Conservation (phyloP, 31 red algal genomes). For the Pterothamnion heteromorphum region DNA sequence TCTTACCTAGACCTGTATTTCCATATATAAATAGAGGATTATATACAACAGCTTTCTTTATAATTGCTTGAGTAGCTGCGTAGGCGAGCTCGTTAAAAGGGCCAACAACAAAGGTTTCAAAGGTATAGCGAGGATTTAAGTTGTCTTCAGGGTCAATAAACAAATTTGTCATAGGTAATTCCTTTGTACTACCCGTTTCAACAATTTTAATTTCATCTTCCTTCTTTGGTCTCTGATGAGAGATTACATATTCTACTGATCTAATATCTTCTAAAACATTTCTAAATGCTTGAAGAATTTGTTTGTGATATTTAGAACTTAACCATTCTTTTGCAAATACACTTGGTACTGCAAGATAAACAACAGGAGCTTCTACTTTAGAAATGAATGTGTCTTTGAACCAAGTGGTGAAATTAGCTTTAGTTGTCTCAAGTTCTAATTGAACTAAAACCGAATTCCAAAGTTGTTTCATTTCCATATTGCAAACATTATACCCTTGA, state of each 20-base stretch:
- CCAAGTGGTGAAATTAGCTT: constrained; percentile 17
- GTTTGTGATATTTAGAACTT: background rate
- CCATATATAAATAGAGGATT: constrained; percentile 42
- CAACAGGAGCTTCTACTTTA: constrained; percentile 1
- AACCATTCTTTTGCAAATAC: constrained; percentile 29
- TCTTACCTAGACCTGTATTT: constrained; percentile 36
- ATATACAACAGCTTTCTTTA: background rate
- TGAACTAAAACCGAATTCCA: background rate
- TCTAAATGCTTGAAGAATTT: background rate
- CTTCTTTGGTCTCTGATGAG: background rate
- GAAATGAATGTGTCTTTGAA: constrained; percentile 17
- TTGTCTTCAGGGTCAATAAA: background rate
- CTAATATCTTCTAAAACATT: background rate
- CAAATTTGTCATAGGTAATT: background rate
- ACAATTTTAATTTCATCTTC: background rate
- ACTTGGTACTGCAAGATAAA: background rate
- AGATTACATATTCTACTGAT: background rate
- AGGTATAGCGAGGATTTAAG: constrained; percentile 23
- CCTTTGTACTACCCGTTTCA: background rate
- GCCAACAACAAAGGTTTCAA: constrained; percentile 34
- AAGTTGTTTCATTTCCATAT: constrained; percentile 8
- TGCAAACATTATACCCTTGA: background rate
- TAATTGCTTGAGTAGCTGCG: constrained; percentile 22
- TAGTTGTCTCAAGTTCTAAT: background rate
- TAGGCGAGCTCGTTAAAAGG: background rate